These are phyloP conservation scores for Corymbia maculata DNA, from an alignment of 345 rosid genomes.

Conservation along the genomic window DNA sequence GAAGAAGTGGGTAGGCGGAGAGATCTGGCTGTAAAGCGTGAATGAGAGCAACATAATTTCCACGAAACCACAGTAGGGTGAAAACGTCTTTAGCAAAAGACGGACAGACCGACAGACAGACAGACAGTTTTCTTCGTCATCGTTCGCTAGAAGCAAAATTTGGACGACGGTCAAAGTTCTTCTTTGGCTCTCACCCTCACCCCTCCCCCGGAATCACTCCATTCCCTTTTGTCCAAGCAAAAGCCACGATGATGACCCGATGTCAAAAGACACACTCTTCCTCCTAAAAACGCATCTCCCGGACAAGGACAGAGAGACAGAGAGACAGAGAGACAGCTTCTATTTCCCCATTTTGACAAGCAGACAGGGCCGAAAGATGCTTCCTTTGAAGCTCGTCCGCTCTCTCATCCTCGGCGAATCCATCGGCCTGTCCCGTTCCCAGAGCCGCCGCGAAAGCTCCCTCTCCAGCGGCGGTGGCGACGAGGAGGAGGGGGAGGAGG, in stretches of 20 bases:
- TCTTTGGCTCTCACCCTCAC: neutral
- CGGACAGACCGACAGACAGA: neutral
- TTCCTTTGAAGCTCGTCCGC: constrained; percentile 60
- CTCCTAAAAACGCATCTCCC: neutral
- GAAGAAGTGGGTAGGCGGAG: neutral
- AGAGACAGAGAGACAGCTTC: no score
- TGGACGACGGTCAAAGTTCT: neutral
- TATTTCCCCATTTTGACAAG: neutral
- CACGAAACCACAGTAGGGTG: neutral
- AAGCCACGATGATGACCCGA: neutral
- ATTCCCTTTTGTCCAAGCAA: neutral
- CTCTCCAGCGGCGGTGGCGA: neutral
- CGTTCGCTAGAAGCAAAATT: neutral
- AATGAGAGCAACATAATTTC: neutral
- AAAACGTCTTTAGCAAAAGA: neutral
- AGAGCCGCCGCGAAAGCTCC: neutral
- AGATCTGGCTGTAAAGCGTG: neutral
- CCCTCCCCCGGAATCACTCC: neutral
- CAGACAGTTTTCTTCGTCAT: neutral
- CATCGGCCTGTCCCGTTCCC: constrained; percentile 11
- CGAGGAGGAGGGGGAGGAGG: constrained; percentile 2
- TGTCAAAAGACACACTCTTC: neutral
- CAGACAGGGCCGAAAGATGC: constrained; percentile 14
- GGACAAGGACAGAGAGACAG: neutral
- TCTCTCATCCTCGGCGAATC: constrained; percentile 46